Percentiles rank a stretch among this genome's conserved stretches.
phyloP scores from a whole-genome alignment of 108 stramenopile species.

The Cylindrotheca closterium region DNA sequence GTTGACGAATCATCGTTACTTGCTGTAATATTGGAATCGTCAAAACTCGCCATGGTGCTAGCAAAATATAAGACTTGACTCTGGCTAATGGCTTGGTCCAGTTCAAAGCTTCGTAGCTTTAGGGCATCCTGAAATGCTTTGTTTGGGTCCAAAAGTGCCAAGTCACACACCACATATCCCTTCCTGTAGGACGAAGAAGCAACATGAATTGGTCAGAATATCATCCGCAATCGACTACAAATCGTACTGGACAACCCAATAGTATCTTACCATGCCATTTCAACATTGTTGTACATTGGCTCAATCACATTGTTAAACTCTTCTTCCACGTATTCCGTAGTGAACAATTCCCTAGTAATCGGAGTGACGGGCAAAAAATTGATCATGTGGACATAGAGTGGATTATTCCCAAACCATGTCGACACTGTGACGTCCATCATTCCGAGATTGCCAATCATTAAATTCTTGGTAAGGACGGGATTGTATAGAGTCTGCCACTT shows the following conservation, averaged over 20 bases:
- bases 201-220: too few relatives aligned
- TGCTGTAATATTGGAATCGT: conserved; percentile 1
- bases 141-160: conserved; percentile 63
- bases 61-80: conserved; percentile 74
- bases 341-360: conserved; percentile 56
- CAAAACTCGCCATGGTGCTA: conserved; percentile 49
- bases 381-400: conserved; percentile 81
- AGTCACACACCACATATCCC: conserved; percentile 63
- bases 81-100: conserved; percentile 75
- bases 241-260: too few relatives aligned
- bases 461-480: conserved; percentile 49
- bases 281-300: conserved; percentile 30
- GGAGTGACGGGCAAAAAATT: conserved; percentile 81
- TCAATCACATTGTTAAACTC: conserved; percentile 37
- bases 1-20: neutral
- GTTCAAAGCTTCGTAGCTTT: conserved; percentile 46
- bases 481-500: neutral
- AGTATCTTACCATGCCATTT: conserved; percentile 64
- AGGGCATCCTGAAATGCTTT: conserved; percentile 65
- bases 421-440: conserved; percentile 68
- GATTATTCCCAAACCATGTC: conserved; percentile 78
- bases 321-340: conserved; percentile 47
- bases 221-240: too few relatives aligned
- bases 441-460: conserved; percentile 86
- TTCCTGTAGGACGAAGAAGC: neutral